Evolutionary conservation across 2,329 filamentous ascomycete genomes (phyloP).

Genomic region (Ophiostoma tasmaniense): DNA sequence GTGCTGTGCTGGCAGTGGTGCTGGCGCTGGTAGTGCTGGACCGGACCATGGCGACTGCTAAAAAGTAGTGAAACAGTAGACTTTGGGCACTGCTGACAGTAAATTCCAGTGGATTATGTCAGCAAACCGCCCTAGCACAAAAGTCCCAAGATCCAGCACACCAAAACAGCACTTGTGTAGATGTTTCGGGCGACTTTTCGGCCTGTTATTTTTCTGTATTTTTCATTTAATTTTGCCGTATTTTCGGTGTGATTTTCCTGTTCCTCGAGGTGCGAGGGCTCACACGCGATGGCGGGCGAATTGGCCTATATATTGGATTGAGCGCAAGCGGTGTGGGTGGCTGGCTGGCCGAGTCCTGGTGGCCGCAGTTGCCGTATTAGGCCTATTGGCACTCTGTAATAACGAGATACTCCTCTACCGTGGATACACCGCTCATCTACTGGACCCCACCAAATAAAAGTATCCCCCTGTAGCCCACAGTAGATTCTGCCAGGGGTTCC

Average conservation of each 20-base stretch:
- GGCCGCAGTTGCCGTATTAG: background rate
- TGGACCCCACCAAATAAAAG: conserved; percentile 1
- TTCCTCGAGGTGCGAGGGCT: too few species aligned
- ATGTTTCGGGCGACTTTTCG: background rate
- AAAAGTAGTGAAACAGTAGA: background rate
- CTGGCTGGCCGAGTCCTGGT: background rate
- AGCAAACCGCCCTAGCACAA: background rate
- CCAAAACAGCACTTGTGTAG: background rate
- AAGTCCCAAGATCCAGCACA: background rate
- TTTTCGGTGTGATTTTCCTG: too few species aligned
- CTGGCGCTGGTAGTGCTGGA: background rate
- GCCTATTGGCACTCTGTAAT: background rate
- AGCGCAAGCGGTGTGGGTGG: background rate
- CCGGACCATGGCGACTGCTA: conserved; percentile 1
- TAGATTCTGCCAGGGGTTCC: background rate
- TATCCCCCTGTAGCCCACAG: conserved; percentile 1
- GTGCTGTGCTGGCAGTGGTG: background rate
- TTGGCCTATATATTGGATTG: background rate
- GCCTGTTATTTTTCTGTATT: background rate
- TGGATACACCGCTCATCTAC: conserved; percentile 1
- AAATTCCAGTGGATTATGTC: background rate
- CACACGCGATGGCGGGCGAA: background rate
- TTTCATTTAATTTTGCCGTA: too few species aligned
- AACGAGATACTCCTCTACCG: background rate
- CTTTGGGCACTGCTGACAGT: background rate